Evolutionary conservation across 345 rosid genomes (phyloP).

Genomic region (Corchorus olitorius): DNA sequence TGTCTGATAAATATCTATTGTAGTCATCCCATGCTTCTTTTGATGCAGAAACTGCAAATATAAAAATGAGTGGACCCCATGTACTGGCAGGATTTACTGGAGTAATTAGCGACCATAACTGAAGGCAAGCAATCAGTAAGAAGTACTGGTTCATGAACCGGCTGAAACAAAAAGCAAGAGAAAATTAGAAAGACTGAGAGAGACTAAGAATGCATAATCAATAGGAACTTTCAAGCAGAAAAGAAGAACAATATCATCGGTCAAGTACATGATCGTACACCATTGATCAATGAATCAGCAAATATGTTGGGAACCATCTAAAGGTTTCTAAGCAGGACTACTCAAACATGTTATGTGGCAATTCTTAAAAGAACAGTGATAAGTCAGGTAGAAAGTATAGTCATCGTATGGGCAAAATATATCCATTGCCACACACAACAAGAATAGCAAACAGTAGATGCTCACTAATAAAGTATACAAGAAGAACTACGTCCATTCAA

Average conservation of each 20-base stretch:
- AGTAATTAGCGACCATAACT: constrained; percentile 97
- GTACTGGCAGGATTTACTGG: constrained; percentile 99
- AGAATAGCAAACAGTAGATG: background rate
- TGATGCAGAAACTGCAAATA: constrained; percentile 93
- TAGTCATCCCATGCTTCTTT: constrained; percentile 99
- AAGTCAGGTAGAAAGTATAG: background rate
- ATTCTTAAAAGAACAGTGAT: background rate
- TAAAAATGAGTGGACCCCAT: constrained; percentile 96
- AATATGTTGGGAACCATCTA: background rate
- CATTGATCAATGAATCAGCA: background rate
- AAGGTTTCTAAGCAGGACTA: background rate
- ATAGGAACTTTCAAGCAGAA: constrained; percentile 6
- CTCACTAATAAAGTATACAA: background rate
- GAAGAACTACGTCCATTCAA: background rate
- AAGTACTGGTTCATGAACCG: constrained; percentile 99
- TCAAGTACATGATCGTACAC: background rate
- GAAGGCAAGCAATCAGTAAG: constrained; percentile 99
- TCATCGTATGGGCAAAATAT: background rate
- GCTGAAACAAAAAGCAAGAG: constrained; percentile 51
- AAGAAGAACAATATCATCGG: background rate
- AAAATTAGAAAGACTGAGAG: constrained; percentile 1
- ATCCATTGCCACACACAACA: background rate
- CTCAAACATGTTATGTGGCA: background rate
- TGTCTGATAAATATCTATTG: constrained; percentile 89
- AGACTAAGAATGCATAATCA: background rate